Conservation (phyloP, 305 asterid genomes). For the Fraxinus floribunda region DNA sequence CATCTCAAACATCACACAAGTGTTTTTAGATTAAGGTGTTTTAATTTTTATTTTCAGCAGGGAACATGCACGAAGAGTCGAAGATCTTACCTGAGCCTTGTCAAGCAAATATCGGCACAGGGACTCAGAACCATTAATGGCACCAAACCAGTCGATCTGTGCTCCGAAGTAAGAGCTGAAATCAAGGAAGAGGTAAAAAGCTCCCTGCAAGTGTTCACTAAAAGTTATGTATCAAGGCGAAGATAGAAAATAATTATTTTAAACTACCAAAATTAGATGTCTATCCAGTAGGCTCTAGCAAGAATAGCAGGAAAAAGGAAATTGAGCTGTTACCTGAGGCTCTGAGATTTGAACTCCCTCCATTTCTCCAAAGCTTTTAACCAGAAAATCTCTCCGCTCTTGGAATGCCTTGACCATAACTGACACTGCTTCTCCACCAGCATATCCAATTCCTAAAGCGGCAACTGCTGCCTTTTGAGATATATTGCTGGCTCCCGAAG, state of each 20-base stretch:
- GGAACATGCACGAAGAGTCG: neutral
- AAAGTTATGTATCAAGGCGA: neutral
- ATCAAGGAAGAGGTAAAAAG: slow-evolving; percentile 85
- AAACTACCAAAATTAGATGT: neutral
- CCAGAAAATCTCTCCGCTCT: slow-evolving; percentile 77
- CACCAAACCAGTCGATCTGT: slow-evolving; percentile 63
- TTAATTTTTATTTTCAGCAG: neutral
- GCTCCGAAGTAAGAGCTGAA: slow-evolving; percentile 73
- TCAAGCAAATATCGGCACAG: slow-evolving; percentile 83
- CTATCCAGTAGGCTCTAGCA: neutral
- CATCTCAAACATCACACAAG: neutral
- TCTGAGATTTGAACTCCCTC: slow-evolving; percentile 72
- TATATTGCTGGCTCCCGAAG: slow-evolving; percentile 94
- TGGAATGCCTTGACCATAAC: slow-evolving; percentile 79
- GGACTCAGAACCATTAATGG: slow-evolving; percentile 63
- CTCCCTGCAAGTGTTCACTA: slow-evolving; percentile 59
- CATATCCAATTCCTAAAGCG: slow-evolving; percentile 81
- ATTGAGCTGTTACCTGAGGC: slow-evolving; percentile 59
- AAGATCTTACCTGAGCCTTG: slow-evolving; percentile 66
- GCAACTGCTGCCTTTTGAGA: slow-evolving; percentile 87
- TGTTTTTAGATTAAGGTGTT: neutral
- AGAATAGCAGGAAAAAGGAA: neutral
- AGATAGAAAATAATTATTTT: neutral
- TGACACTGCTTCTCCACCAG: slow-evolving; percentile 82
- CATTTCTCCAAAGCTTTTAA: slow-evolving; percentile 68